Base-by-base conservation (phyloP, 306 rosid species). In the Prunus kanzakura region DNA sequence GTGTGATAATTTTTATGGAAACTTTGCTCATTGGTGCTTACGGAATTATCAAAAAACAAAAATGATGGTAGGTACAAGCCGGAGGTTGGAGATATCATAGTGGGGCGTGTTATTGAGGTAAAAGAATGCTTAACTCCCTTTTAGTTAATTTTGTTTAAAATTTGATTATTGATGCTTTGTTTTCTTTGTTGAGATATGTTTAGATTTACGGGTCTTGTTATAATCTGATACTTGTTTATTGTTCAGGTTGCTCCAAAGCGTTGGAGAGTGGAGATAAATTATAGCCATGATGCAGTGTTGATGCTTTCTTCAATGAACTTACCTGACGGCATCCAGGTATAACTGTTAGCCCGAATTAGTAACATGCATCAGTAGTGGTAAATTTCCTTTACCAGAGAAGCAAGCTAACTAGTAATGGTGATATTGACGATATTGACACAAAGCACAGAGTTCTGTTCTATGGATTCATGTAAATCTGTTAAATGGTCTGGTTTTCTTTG, bases 301-400 rank as follows among this genome's bases (percentile, higher is more conserved):
- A 92, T 92, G 98, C 98, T 95, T 83, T 95, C 98, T 65, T 91
- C 97, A 1, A 92, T 95, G 98, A 92, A 87, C 83, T 81, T 95
- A 78, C 97, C 97, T 12, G 97, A 92, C 69, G 98, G 98, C 38
- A 89, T 95, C 67, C 98, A 95, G 98, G 97, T 95, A 89, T 45
- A 8, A 5, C 18, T 64, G 20, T 32, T 57, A 30, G 64, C 20
- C 23, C 1, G 6, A 62, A 54, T 52, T 12, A 43, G 23, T 19
- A 57, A 2, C 38, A 35, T 14, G 55, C 3, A 15, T 38, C 61
- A 29, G 8, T 27, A 15, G 54, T 0, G 1, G 46, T 22, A 19
- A 72, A 4, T 56, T 69, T 12, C 64, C 19, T 9, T 56, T 18
- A 25, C 27, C 47, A 16, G 18, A 20, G 62, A 20, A 56, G 62